Conservation (phyloP, 83 land plant species). For the Picea mariana region DNA sequence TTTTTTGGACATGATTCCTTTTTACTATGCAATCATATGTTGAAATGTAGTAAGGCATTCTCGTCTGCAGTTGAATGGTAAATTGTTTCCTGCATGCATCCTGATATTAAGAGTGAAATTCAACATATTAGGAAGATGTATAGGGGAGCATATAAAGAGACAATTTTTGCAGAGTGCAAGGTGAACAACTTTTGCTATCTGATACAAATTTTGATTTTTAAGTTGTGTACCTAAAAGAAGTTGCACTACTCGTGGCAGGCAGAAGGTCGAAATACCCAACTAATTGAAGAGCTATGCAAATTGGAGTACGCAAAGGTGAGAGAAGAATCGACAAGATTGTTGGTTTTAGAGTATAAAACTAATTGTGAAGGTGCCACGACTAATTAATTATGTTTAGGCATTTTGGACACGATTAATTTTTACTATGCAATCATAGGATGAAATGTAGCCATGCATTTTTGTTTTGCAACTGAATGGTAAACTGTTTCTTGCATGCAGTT, state of each 20-base stretch:
- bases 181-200: constrained; percentile 17
- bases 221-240: not conserved
- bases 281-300: constrained; percentile 33
- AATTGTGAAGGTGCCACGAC: constrained; percentile 37
- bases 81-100: constrained; percentile 22
- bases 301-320: constrained; percentile 41
- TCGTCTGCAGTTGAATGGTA: not conserved
- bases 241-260: constrained; percentile 30
- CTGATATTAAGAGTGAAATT: constrained; percentile 54
- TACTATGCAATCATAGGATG: too few species aligned
- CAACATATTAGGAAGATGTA: constrained; percentile 31
- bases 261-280: constrained; percentile 22
- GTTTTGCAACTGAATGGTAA: too few species aligned
- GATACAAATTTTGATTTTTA: not conserved
- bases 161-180: constrained; percentile 39
- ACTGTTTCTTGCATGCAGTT: too few species aligned
- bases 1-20: constrained; percentile 14
- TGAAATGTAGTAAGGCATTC: not conserved
- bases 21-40: not conserved
- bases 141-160: constrained; percentile 43
- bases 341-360: constrained; percentile 34
- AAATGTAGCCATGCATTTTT: too few species aligned
- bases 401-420: too few species aligned
- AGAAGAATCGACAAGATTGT: constrained; percentile 35
- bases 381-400: too few species aligned